These are phyloP conservation scores for Acanthamoeba lenticulata DNA, from an alignment of 208 protist genomes.

Conservation along the genomic window DNA sequence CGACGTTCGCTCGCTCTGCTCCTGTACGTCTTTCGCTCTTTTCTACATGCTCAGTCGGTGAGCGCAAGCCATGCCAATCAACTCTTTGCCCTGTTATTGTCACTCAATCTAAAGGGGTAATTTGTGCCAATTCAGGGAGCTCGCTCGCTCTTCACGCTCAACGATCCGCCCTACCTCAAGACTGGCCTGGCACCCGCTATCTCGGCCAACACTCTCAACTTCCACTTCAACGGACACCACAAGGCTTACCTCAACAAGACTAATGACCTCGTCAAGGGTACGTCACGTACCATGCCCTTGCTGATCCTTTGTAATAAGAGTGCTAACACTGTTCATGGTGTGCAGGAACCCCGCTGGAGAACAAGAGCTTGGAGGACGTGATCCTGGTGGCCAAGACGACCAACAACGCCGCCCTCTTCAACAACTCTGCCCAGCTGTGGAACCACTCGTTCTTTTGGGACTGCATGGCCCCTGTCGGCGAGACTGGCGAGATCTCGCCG, in stretches of 20 bases:
- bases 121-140: background rate
- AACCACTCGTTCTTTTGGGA: conserved; percentile 79
- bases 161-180: conserved; percentile 61
- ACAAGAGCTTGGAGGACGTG: conserved; percentile 70
- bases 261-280: conserved; percentile 71
- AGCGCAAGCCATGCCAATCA: background rate
- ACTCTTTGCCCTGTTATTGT: background rate
- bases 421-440: conserved; percentile 75
- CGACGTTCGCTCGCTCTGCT: background rate
- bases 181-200: conserved; percentile 18
- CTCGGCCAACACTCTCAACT: conserved; percentile 69
- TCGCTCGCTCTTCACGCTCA: conserved; percentile 26
- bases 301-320: background rate
- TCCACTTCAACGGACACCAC: conserved; percentile 76
- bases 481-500: conserved; percentile 41
- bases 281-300: background rate
- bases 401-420: conserved; percentile 70
- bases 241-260: conserved; percentile 77
- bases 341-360: conserved; percentile 42
- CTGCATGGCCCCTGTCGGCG: conserved; percentile 56
- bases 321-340: background rate
- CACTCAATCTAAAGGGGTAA: background rate
- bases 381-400: conserved; percentile 67
- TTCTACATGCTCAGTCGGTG: too few species aligned
- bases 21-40: background rate